Evolutionary conservation across 2,329 filamentous ascomycete species (phyloP).

Genomic region (Colletotrichum liriopes): DNA sequence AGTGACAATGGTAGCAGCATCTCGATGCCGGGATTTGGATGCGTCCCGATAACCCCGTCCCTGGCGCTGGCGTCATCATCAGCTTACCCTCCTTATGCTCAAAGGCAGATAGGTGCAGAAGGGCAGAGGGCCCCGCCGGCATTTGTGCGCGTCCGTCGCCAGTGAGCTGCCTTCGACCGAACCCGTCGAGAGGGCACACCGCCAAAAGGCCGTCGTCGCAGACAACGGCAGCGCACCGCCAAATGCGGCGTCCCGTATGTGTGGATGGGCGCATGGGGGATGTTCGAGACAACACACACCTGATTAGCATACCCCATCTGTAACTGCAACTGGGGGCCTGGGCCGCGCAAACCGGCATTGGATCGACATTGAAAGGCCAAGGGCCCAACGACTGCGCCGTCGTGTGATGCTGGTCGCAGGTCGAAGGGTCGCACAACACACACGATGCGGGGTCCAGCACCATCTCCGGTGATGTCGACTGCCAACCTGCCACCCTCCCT

Average conservation of each 20-base stretch:
- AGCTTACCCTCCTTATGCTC: slow-evolving; percentile 18
- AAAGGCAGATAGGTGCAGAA: neutral
- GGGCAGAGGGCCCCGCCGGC: neutral
- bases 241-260: neutral
- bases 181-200: slow-evolving; percentile 20
- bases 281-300: no score
- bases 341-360: neutral
- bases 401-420: neutral
- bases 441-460: slow-evolving; percentile 20
- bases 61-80: slow-evolving; percentile 32
- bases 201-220: slow-evolving; percentile 13
- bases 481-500: neutral
- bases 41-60: slow-evolving; percentile 10
- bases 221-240: slow-evolving; percentile 6
- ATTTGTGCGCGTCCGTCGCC: no score
- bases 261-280: slow-evolving; percentile 6
- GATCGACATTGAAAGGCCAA: slow-evolving; percentile 19
- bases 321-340: neutral
- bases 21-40: neutral
- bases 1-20: neutral
- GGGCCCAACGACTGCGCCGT: slow-evolving; percentile 13
- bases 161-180: slow-evolving; percentile 9
- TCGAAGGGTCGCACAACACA: slow-evolving; percentile 16
- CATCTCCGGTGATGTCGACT: neutral
- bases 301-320: no score